Evolutionary conservation across 2,329 filamentous ascomycete genomes (phyloP).

Genomic region (Calonectria pteridis): DNA sequence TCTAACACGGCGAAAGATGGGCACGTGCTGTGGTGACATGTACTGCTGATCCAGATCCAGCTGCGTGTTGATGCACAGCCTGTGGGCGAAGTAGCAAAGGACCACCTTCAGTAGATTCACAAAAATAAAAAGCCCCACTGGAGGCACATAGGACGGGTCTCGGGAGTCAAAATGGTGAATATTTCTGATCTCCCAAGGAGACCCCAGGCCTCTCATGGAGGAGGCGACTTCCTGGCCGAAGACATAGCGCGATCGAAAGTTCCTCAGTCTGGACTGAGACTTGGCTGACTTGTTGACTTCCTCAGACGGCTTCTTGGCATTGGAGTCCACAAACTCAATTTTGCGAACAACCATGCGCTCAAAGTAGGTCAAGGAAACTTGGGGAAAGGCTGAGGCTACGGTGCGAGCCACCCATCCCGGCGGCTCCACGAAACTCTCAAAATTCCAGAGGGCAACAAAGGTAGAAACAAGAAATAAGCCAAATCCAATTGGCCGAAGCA

Average conservation of each 20-base stretch:
- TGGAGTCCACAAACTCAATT: slow-evolving; percentile 26
- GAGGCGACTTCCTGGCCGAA: slow-evolving; percentile 39
- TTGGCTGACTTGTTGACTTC: not conserved
- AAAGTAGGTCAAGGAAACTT: slow-evolving; percentile 38
- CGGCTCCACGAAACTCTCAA: slow-evolving; percentile 32
- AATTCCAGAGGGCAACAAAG: slow-evolving; percentile 30
- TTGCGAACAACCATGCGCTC: slow-evolving; percentile 39
- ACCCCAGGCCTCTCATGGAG: slow-evolving; percentile 37
- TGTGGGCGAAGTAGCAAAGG: slow-evolving; percentile 31
- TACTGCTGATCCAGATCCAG: slow-evolving; percentile 30
- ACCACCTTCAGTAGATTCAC: slow-evolving; percentile 31
- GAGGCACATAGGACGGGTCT: slow-evolving; percentile 28
- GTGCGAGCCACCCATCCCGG: slow-evolving; percentile 39
- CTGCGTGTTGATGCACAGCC: slow-evolving; percentile 33
- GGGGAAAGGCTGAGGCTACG: slow-evolving; percentile 35
- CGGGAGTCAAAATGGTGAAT: slow-evolving; percentile 37
- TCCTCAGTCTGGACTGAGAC: not conserved
- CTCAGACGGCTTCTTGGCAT: slow-evolving; percentile 6
- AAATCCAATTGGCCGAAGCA: slow-evolving; percentile 34
- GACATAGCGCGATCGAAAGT: slow-evolving; percentile 31
- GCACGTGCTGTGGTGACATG: slow-evolving; percentile 27
- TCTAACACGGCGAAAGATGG: slow-evolving; percentile 30
- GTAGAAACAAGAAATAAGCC: slow-evolving; percentile 34
- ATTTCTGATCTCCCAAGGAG: slow-evolving; percentile 37
- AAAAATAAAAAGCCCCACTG: slow-evolving; percentile 18